A percentile compares a stretch with the other conserved stretches of the same genome.
phyloP scores from a whole-genome alignment of 2,329 filamentous ascomycete species.

The Epichloe amarillans region DNA sequence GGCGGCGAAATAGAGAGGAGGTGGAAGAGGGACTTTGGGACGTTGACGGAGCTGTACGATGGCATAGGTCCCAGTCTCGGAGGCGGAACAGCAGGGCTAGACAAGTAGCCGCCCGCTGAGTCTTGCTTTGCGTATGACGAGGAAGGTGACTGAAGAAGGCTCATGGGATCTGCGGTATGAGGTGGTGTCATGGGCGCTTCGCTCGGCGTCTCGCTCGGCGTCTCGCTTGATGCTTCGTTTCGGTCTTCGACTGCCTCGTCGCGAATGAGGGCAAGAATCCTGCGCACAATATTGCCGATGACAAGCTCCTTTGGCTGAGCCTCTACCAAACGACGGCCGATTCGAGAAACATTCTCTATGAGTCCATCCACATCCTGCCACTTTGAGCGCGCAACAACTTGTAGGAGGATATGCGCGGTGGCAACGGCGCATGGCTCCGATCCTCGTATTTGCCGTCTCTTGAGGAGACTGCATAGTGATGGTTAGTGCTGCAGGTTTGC shows the following conservation, averaged over 20 bases:
- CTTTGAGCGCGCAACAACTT: slow-evolving; percentile 71
- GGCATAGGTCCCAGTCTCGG: slow-evolving; percentile 47
- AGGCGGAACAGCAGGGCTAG: slow-evolving; percentile 16
- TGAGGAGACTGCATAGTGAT: slow-evolving; percentile 45
- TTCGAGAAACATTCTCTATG: slow-evolving; percentile 63
- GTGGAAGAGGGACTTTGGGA: slow-evolving; percentile 72
- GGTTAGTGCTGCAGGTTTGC: neutral
- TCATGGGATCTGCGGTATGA: slow-evolving; percentile 22
- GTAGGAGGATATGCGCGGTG: slow-evolving; percentile 76
- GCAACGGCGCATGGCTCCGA: slow-evolving; percentile 83
- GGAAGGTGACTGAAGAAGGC: slow-evolving; percentile 17
- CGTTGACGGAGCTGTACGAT: slow-evolving; percentile 50
- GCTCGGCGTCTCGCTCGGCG: slow-evolving; percentile 42
- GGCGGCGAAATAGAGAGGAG: slow-evolving; percentile 62
- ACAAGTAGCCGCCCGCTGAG: slow-evolving; percentile 16
- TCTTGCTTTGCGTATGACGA: slow-evolving; percentile 23
- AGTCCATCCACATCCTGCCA: slow-evolving; percentile 67
- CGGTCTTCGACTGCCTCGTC: slow-evolving; percentile 78
- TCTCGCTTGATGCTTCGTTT: slow-evolving; percentile 50
- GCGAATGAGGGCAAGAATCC: slow-evolving; percentile 79
- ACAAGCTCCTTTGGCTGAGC: slow-evolving; percentile 85
- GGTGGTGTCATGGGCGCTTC: slow-evolving; percentile 28
- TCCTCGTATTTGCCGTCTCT: slow-evolving; percentile 77
- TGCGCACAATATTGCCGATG: slow-evolving; percentile 85
- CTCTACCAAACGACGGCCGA: slow-evolving; percentile 64